Percentiles rank a stretch among this genome's conserved stretches.
Conservation (phyloP, 805 yeast species). For the Cyberlindnera xylosilytica region DNA sequence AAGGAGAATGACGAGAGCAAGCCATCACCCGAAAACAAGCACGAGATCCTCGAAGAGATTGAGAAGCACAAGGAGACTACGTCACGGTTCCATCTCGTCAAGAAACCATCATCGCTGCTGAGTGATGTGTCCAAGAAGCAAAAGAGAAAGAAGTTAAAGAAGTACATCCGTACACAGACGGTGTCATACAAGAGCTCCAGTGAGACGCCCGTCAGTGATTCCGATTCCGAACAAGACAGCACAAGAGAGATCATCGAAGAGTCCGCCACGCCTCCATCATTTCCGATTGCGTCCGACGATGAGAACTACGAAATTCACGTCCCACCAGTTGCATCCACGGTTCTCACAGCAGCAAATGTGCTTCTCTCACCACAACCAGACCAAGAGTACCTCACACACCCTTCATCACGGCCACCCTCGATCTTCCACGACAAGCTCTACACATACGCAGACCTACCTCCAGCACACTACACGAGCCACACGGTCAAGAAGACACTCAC, state of each 20-base stretch:
- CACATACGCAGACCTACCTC: constrained; percentile 62
- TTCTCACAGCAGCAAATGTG: constrained; percentile 75
- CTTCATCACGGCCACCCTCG: constrained; percentile 56
- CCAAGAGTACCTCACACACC: constrained; percentile 62
- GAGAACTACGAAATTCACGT: constrained; percentile 32
- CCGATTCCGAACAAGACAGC: too few relatives aligned
- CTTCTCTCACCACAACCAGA: constrained; percentile 81
- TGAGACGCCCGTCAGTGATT: too few relatives aligned
- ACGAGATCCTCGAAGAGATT: too few relatives aligned
- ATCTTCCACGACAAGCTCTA: constrained; percentile 84
- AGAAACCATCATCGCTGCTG: constrained; percentile 8
- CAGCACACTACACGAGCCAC: constrained; percentile 33
- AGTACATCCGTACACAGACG: constrained; percentile 25
- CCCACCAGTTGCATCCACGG: constrained; percentile 71
- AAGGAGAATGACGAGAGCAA: constrained; percentile 4
- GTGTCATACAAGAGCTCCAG: constrained; percentile 14
- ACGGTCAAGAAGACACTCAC: neutral
- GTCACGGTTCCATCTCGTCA: neutral
- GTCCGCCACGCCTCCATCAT: too few relatives aligned
- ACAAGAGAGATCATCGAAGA: too few relatives aligned
- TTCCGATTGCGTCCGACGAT: too few relatives aligned
- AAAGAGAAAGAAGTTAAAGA: constrained; percentile 17
- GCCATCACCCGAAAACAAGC: neutral
- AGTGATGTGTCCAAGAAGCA: constrained; percentile 4
- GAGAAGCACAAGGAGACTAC: neutral